Evolutionary conservation across 257 asterid genomes (phyloP).

Genomic region (Anisodus tanguticus): DNA sequence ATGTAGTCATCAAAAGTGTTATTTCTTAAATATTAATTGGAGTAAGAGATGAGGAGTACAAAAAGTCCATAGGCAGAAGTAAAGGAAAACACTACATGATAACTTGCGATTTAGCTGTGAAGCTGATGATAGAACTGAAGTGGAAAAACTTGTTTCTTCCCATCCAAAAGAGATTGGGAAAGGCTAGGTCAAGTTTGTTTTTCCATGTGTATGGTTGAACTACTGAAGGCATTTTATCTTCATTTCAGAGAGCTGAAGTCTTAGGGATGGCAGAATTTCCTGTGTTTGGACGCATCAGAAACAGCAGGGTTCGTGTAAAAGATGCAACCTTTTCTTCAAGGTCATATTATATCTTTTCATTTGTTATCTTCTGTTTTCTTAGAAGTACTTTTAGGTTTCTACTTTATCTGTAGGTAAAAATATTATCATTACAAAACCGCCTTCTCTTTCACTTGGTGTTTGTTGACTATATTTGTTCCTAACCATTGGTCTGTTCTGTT

Average conservation of each 20-base stretch:
- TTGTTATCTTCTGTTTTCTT: neutral
- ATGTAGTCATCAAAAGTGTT: neutral
- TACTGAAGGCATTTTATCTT: constrained; percentile 27
- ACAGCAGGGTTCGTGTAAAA: constrained; percentile 85
- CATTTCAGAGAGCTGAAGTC: constrained; percentile 82
- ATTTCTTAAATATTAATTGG: constrained; percentile 12
- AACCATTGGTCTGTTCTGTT: constrained; percentile 8
- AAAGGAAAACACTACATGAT: neutral
- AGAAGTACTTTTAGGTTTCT: constrained; percentile 12
- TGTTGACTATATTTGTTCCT: neutral
- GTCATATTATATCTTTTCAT: constrained; percentile 42
- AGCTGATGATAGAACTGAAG: constrained; percentile 13
- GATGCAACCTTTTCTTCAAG: constrained; percentile 94
- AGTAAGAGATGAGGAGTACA: neutral
- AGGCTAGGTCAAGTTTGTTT: constrained; percentile 19
- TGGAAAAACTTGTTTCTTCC: constrained; percentile 8
- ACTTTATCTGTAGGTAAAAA: neutral
- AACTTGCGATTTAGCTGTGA: constrained; percentile 10
- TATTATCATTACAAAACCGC: neutral
- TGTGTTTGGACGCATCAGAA: constrained; percentile 84
- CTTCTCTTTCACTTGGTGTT: neutral
- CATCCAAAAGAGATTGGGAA: neutral
- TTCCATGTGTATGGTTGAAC: constrained; percentile 31
- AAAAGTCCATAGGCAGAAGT: neutral
- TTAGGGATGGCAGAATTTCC: constrained; percentile 90